Base-by-base conservation (phyloP, 2,329 filamentous ascomycete species). In the Zymoseptoria pseudotritici region DNA sequence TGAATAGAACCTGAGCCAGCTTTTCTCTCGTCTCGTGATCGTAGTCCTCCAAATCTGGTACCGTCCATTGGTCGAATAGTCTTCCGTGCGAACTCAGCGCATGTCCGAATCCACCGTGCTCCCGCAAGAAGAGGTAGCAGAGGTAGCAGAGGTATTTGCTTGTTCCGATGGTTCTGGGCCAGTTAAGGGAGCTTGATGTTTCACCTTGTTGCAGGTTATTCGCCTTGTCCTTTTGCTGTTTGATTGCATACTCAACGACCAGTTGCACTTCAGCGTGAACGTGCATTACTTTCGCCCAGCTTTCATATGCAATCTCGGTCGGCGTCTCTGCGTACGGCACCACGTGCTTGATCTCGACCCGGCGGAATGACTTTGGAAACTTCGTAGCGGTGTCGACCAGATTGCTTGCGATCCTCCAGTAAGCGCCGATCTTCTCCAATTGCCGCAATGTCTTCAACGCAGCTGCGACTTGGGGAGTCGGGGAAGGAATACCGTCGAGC, bases 91-190 rank as follows among this genome's bases (percentile, higher is more conserved):
- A 57, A 42, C 50, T 54, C 19, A 62, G 36, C 3, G 10, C 22
- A 20, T 58, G 20, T 26, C 52, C 52, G 36, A 57, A 62, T 8
- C 36, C 50, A 13, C 58, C 60, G 17, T 62, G 55, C 26, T 58
- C 53, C n/a, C 22, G 49, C 4, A 62, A 49, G 26, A 62, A 62
- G 10, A 62, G 53, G 46, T 60, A 60, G 52, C 60, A 62, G 20
- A 62, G 53, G 21, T 60, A 62, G 58, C 60, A 62, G n/a, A 60
- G 55, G 46, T 60, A 62, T 50, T 62, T 62, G 58, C 60, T 62
- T 9, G 60, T 62, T 29, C 60, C 60, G 21, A 62, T 58, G 2
- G 53, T 58, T 9, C 60, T 52, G 11, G 60, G 58, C 55, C 26
- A 53, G 46, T 58, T 42, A 1, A 50, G 21, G 21, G 4, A 9